phyloP scores from a whole-genome alignment of 345 rosid genomes.

The Sonneratia caseolaris region DNA sequence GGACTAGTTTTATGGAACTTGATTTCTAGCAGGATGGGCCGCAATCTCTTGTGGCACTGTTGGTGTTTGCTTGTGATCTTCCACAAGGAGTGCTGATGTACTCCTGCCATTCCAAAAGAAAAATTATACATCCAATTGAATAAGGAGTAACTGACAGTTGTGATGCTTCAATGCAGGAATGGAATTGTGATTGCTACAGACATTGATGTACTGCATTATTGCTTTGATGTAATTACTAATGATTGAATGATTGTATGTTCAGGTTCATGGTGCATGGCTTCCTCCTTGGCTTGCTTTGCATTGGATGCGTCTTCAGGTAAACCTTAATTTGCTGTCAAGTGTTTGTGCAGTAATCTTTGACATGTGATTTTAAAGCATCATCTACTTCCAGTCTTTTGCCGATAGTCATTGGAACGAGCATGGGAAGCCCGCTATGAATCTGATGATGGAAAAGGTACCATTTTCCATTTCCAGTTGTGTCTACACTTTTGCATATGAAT shows the following conservation, averaged over 20 bases:
- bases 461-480: neutral
- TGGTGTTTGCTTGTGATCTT: too few species aligned
- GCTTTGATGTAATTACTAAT: neutral
- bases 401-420: constrained; percentile 57
- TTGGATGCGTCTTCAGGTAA: constrained; percentile 48
- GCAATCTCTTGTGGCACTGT: too few species aligned
- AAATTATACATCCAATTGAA: neutral
- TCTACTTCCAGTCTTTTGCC: constrained; percentile 29
- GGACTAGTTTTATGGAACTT: too few species aligned
- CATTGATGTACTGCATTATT: neutral
- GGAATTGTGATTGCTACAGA: neutral
- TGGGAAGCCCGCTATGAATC: constrained; percentile 72
- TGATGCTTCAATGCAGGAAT: neutral
- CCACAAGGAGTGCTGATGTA: too few species aligned
- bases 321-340: neutral
- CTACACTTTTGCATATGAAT: neutral
- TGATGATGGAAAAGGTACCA: constrained; percentile 53
- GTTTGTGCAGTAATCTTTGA: neutral
- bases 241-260: constrained; percentile 8
- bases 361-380: neutral
- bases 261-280: constrained; percentile 97
- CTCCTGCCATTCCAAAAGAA: too few species aligned
- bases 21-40: too few species aligned
- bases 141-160: neutral
- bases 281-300: constrained; percentile 87